These are phyloP conservation scores for Rutstroemia sydowiana DNA, from an alignment of 2,329 filamentous ascomycete species.

Conservation along the genomic window DNA sequence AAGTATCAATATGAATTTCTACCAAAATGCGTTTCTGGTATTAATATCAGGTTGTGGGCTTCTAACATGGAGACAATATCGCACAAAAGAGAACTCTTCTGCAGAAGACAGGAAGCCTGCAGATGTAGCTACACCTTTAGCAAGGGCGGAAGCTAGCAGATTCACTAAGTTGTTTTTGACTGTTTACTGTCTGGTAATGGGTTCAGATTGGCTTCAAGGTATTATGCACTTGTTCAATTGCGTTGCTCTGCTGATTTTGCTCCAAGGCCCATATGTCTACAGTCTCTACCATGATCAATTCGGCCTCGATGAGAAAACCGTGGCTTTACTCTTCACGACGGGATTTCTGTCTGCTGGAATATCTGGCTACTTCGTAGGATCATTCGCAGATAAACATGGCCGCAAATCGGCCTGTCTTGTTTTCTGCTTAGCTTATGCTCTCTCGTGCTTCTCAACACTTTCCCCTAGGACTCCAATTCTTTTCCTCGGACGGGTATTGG, in stretches of 20 bases:
- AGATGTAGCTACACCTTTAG: conserved; percentile 17
- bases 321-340: conserved; percentile 28
- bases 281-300: conserved; percentile 30
- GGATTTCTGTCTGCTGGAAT: conserved; percentile 29
- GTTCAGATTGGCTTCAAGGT: conserved; percentile 46
- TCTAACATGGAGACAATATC: conserved; percentile 26
- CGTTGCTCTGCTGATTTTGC: conserved; percentile 26
- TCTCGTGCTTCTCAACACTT: conserved; percentile 46
- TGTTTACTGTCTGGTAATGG: conserved; percentile 44
- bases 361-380: conserved; percentile 28
- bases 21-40: conserved; percentile 21
- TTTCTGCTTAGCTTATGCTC: conserved; percentile 46
- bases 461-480: conserved; percentile 37
- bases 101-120: conserved; percentile 15
- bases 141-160: conserved; percentile 23
- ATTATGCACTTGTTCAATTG: conserved; percentile 17
- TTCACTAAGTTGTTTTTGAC: conserved; percentile 31
- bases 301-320: conserved; percentile 23
- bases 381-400: conserved; percentile 28
- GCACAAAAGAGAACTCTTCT: conserved; percentile 12
- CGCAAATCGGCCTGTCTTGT: conserved; percentile 45
- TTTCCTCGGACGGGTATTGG: conserved; percentile 45
- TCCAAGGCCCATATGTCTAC: conserved; percentile 28
- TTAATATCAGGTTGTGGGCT: conserved; percentile 23
- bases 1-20: conserved; percentile 21